Evolutionary conservation across 2,329 filamentous ascomycete species (phyloP), one percentile per base, ranked within the genome.

Genomic region (Aspergillus ustus): DNA sequence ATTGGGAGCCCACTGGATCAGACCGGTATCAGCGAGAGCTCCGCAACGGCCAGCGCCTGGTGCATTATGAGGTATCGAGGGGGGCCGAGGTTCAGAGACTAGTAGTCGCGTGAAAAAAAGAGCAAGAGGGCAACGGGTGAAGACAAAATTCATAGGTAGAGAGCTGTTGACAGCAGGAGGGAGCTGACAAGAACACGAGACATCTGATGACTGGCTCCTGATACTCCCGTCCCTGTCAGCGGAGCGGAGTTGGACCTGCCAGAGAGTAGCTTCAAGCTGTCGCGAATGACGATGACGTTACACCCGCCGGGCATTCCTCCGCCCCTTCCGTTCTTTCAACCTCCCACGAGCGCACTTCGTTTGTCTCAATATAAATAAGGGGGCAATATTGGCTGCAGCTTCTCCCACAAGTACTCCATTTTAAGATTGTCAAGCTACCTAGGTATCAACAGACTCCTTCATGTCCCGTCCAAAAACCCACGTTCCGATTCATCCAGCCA

Each of bases 1-100:
- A 80, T 80, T 70, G 72, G 74, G 73, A 72, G 57, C 46, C 48
- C 64, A 62, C 64, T 69, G 60, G 67, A 73, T 73, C 70, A 75
- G 63, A 69, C 65, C 52, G 63, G 65, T 66, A 68, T 67, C 63
- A 67, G 67, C 66, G 68, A 69, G 66, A 71, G 63, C 72, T 75
- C 73, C 75, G 74, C 75, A 19, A 8, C 43, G 49, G 49, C 50
- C 48, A 54, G 52, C 31, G 43, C 31, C 49, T 48, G 40, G 66
- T 65, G 70, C 60, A 68, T 68, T 61, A 60, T 64, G 61, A 64
- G 59, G 52, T 56, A 57, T 51, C 31, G 51, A 63, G 37, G 58
- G 57, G 49, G 52, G 31, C 50, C 31, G 46, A 28, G 50, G 29
- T 40, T 29, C 25, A 56, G 46, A 19, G 31, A 37, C 17, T 40